Conservation (phyloP, 192 early-diverging fungal genomes). For the Kappamyces sp. region DNA sequence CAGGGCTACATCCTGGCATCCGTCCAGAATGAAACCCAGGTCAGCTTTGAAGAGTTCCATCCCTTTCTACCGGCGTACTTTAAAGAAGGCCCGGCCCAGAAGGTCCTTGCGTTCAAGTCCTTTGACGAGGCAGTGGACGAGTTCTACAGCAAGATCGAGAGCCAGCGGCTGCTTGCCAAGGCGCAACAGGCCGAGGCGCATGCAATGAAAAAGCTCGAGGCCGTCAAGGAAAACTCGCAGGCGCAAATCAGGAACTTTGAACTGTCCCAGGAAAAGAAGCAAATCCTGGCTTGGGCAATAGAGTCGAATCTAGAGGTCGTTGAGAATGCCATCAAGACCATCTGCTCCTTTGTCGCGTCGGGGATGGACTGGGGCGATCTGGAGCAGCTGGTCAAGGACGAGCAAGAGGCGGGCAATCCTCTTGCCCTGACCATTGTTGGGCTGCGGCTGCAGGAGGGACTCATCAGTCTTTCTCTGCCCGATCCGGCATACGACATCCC, state of each 20-base stretch:
- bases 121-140: slow-evolving; percentile 87
- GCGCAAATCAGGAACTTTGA: slow-evolving; percentile 74
- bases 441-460: slow-evolving; percentile 73
- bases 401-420: slow-evolving; percentile 68
- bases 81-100: not conserved
- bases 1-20: slow-evolving; percentile 1
- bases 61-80: slow-evolving; percentile 39
- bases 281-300: slow-evolving; percentile 73
- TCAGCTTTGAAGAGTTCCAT: slow-evolving; percentile 39
- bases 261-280: slow-evolving; percentile 59
- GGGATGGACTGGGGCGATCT: slow-evolving; percentile 98
- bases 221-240: slow-evolving; percentile 70
- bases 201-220: slow-evolving; percentile 78
- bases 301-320: slow-evolving; percentile 77
- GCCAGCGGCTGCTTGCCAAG: slow-evolving; percentile 69
- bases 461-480: slow-evolving; percentile 63
- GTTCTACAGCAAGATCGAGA: slow-evolving; percentile 87
- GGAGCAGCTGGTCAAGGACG: slow-evolving; percentile 76
- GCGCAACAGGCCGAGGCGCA: slow-evolving; percentile 64
- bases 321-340: slow-evolving; percentile 79
- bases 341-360: slow-evolving; percentile 78
- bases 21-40: not conserved
- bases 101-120: slow-evolving; percentile 51
- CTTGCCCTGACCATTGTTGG: slow-evolving; percentile 70
- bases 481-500: slow-evolving; percentile 51